Evolutionary conservation across 495 filamentous ascomycete species (phyloP), one percentile per base, ranked within the genome.

Genomic region (Baudoinia panamericana): DNA sequence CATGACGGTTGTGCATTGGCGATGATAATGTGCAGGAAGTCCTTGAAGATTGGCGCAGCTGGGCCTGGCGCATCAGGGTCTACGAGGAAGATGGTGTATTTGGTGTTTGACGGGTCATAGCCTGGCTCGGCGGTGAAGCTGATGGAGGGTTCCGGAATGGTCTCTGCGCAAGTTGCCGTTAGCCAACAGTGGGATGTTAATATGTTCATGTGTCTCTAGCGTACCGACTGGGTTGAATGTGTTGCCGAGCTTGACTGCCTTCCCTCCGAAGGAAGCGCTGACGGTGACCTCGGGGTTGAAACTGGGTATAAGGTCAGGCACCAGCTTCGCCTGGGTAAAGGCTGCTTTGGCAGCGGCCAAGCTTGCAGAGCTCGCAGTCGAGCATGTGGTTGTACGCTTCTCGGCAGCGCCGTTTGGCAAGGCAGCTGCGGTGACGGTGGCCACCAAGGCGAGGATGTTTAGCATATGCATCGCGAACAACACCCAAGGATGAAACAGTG

Each of bases 41-140:
- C 27, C 17, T 21, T 13, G 10, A 34, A 17, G 5, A 36, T 10
- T 4, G 41, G 41, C 19, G 21, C 20, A 11, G 18, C 42, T n/a
- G 30, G 30, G 9, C 30, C 26, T 6, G 47, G 43, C 6, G 40
- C 48, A 27, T 51, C 48, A 2, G 42, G 43, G 28, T 51, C 43
- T 28, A 46, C 26, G 24, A 51, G 21, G 30, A 51, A 36, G 47
- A 46, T 35, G 11, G 38, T 34, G 37, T 51, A 51, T 15, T 41
- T 41, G 1, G 47, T 51, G 7, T 3, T 30, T 11, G 41, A 21
- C 13, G 47, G 29, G 20, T 51, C 47, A 16, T 36, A 41, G 19
- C 37, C 37, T 5, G 47, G 28, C 42, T 51, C 43, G 11, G 42
- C 42, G 6, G 36, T 17, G 37, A 51, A 51, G 37, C 35, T 31